Conservation (phyloP, 2,329 filamentous ascomycete species). For the Harringtonia lauricola region DNA sequence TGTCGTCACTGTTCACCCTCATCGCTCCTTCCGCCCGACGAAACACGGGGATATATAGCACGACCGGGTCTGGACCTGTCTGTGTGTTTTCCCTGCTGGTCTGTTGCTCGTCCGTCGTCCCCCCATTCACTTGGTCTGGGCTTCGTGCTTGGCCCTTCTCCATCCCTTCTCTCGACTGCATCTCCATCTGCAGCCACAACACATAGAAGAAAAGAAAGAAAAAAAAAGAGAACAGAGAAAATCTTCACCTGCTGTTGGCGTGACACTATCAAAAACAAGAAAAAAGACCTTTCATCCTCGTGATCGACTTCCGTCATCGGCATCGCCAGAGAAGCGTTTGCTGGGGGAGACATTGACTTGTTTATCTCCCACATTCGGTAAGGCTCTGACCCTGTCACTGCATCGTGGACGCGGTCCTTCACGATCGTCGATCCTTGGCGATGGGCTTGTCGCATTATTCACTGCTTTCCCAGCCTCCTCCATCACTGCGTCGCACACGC, state of each 20-base stretch:
- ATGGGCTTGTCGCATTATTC: too few species aligned
- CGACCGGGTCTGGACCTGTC: conserved; percentile 2
- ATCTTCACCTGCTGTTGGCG: neutral
- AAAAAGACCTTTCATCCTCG: neutral
- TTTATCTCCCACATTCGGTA: conserved; percentile 81
- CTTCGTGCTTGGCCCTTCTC: too few species aligned
- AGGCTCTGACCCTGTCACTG: conserved; percentile 18
- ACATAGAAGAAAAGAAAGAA: neutral
- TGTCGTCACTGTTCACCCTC: too few species aligned
- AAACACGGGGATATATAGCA: neutral
- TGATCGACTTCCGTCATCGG: neutral
- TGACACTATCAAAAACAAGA: neutral
- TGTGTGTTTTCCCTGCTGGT: neutral
- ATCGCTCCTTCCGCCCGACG: neutral
- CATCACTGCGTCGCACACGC: too few species aligned
- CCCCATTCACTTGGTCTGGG: neutral
- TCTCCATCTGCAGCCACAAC: neutral
- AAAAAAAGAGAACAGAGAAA: neutral
- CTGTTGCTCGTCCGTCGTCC: neutral
- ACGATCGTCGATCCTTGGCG: too few species aligned
- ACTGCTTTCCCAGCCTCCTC: too few species aligned
- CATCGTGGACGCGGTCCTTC: too few species aligned
- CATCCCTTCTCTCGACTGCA: neutral
- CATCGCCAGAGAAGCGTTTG: conserved; percentile 10
- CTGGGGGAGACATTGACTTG: conserved; percentile 95